These are phyloP conservation scores for Citrus glauca DNA, from an alignment of 345 rosid species.

Conservation along the genomic window DNA sequence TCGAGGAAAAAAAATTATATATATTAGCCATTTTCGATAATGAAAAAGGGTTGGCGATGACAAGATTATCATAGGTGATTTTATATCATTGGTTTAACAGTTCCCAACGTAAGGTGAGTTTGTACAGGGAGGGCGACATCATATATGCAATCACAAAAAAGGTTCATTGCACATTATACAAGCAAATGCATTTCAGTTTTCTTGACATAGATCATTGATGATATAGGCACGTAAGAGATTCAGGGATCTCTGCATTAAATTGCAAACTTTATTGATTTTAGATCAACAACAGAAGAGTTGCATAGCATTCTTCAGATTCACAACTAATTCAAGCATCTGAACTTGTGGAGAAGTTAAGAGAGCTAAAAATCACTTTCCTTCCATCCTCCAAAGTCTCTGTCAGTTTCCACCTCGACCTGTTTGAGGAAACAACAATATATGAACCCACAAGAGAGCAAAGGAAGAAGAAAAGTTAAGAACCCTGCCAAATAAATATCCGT, in stretches of 20 bases:
- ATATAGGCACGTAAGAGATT: background rate
- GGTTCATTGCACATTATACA: background rate
- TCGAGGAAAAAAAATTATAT: too few species aligned
- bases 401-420: constrained; percentile 32
- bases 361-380: constrained; percentile 40
- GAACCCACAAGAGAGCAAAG: background rate
- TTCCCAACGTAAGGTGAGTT: background rate
- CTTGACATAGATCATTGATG: background rate
- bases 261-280: background rate
- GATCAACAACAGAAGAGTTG: background rate
- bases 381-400: constrained; percentile 74
- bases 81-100: too few species aligned
- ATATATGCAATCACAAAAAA: background rate
- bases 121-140: background rate
- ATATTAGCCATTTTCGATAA: too few species aligned
- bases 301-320: background rate
- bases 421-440: constrained; percentile 2
- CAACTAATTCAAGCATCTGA: background rate
- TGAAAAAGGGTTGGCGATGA: too few species aligned
- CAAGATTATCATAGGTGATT: too few species aligned
- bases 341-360: too few species aligned
- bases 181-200: background rate
- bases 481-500: background rate
- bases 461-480: background rate
- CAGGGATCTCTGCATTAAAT: background rate